Evolutionary conservation across 2,329 filamentous ascomycete genomes (phyloP), one percentile per base, ranked within the genome.

Genomic region (Fusarium sublunatum): DNA sequence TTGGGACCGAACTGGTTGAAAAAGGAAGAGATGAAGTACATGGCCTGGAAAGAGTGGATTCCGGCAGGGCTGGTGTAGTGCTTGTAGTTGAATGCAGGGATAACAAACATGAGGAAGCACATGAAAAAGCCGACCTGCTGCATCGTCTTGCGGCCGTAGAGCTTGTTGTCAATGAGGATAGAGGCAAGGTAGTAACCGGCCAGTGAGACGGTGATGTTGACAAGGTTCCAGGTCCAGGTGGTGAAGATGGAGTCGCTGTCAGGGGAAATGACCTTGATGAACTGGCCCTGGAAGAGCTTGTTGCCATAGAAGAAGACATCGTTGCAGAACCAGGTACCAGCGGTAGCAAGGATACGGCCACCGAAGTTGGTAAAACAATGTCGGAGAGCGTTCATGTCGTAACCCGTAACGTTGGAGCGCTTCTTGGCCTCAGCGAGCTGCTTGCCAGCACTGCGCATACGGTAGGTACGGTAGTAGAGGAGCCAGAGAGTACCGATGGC

Each of bases 1-100:
- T 98, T 98, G 78, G 94, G 94, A 11, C 94, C 94, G 73, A 98
- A 98, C 76, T 98, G 94, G 85, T 97, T 97, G 88, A 98, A 98
- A 83, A 98, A 98, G 24, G 92, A 96, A 7, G 92, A 96, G 69
- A 98, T 77, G 81, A 97, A 97, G 85, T 97, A 97, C 92, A 98
- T 97, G 74, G 93, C 88, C 82, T 97, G 93, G 88, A 98, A 98
- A n/a, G 84, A 82, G 73, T 92, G 88, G 75, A 97, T 90, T 70
- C 92, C 87, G 6, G 82, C 81, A 1, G 83, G 80, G 45, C 82
- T 82, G 19, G 86, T 92, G 82, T 93, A 97, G 86, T 95, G 93
- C 0, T 91, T 76, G 81, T 89, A 97, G 74, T 92, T 83, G 85
- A 97, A 97, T 41, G 90, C 93, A 2, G 94, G 94, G 38, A 97